Percentiles rank a stretch among this genome's conserved stretches.
Evolutionary conservation across 2,329 filamentous ascomycete genomes (phyloP).

Genomic region (Paecilomyces sp.): DNA sequence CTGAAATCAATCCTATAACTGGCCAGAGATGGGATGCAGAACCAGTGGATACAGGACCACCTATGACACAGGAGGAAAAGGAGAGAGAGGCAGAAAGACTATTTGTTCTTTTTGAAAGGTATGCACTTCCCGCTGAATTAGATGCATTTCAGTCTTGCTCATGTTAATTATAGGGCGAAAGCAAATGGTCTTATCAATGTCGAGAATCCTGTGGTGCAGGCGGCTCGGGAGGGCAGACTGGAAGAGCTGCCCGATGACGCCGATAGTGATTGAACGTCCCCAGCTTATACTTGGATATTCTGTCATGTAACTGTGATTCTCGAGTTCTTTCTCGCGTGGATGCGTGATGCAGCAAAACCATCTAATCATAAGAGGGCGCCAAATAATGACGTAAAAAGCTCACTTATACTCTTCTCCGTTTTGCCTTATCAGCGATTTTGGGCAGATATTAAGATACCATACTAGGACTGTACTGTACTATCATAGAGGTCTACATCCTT

Average conservation of each 20-base stretch:
- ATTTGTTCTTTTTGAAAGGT: slow-evolving; percentile 87
- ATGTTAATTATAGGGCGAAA: slow-evolving; percentile 47
- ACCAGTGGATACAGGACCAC: slow-evolving; percentile 49
- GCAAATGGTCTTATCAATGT: slow-evolving; percentile 70
- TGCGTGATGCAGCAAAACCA: neutral
- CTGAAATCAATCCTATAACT: slow-evolving; percentile 70
- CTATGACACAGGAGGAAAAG: slow-evolving; percentile 89
- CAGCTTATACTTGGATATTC: neutral
- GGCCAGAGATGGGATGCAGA: slow-evolving; percentile 72
- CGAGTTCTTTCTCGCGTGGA: neutral
- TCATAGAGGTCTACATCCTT: too few relatives aligned
- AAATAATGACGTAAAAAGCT: too few relatives aligned
- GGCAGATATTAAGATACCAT: too few relatives aligned
- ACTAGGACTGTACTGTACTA: too few relatives aligned
- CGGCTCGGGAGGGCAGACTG: slow-evolving; percentile 62
- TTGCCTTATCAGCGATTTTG: too few relatives aligned
- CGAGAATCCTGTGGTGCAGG: slow-evolving; percentile 69
- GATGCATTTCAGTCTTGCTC: slow-evolving; percentile 5
- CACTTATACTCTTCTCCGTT: too few relatives aligned
- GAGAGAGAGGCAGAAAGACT: slow-evolving; percentile 82
- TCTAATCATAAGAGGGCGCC: too few relatives aligned
- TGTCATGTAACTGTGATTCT: neutral
- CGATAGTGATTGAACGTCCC: slow-evolving; percentile 24
- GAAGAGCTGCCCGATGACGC: slow-evolving; percentile 58
- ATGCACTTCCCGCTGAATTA: slow-evolving; percentile 11